These are phyloP conservation scores for Fonsecaea pugnacius DNA, from an alignment of 2,329 filamentous ascomycete species.

Conservation along the genomic window DNA sequence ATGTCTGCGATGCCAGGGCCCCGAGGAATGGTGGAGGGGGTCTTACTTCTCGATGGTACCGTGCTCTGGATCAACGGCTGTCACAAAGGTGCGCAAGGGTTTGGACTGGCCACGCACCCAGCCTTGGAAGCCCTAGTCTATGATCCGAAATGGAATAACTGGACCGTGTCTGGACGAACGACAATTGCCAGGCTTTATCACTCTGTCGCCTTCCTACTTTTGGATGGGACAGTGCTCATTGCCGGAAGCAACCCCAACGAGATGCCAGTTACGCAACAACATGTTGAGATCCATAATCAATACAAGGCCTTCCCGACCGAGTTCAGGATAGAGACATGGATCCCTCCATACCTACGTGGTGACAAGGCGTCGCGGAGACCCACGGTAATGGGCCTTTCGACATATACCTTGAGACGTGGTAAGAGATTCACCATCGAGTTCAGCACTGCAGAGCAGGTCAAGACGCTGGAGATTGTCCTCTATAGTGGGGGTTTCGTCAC, in stretches of 20 bases:
- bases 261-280: slow-evolving; percentile 55
- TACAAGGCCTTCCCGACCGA: slow-evolving; percentile 58
- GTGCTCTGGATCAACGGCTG: slow-evolving; percentile 65
- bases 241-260: slow-evolving; percentile 66
- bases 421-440: slow-evolving; percentile 51
- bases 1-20: slow-evolving; percentile 62
- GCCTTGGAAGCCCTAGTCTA: slow-evolving; percentile 63
- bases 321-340: slow-evolving; percentile 66
- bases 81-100: slow-evolving; percentile 63
- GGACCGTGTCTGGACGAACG: slow-evolving; percentile 49
- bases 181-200: slow-evolving; percentile 62
- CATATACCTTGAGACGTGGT: slow-evolving; percentile 50
- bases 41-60: slow-evolving; percentile 64
- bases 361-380: slow-evolving; percentile 56
- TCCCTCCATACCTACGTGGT: slow-evolving; percentile 63
- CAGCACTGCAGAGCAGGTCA: slow-evolving; percentile 31
- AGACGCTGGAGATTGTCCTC: slow-evolving; percentile 53
- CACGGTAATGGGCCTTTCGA: slow-evolving; percentile 52
- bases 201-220: slow-evolving; percentile 62
- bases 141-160: slow-evolving; percentile 59
- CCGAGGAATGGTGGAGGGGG: slow-evolving; percentile 64
- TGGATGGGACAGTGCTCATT: slow-evolving; percentile 64
- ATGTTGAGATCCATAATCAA: slow-evolving; percentile 50
- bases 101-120: slow-evolving; percentile 60
- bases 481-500: slow-evolving; percentile 66